A percentile compares a stretch with the other conserved stretches of the same genome.
These are phyloP conservation scores for Tubosaeta brunneosetosa DNA, from an alignment of 768 basidiomycete genomes.

Conservation along the genomic window DNA sequence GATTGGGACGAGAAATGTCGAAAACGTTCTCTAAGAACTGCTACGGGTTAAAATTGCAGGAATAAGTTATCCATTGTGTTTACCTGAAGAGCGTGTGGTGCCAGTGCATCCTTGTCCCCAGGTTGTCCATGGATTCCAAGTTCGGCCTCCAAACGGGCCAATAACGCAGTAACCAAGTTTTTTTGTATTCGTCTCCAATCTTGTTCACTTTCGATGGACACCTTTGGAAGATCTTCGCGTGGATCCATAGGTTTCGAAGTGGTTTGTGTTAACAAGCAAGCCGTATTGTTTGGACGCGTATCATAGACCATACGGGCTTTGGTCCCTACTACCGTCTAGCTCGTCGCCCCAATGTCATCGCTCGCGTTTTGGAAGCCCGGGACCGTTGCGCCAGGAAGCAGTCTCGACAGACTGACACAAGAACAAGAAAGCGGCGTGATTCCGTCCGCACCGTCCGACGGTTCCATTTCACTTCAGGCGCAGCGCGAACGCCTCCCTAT, in stretches of 20 bases:
- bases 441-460: conserved; percentile 54
- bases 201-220: conserved; percentile 60
- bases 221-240: conserved; percentile 44
- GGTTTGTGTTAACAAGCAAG: background rate
- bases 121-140: conserved; percentile 37
- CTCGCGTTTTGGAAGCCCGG: conserved; percentile 90
- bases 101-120: conserved; percentile 43
- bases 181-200: conserved; percentile 63
- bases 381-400: conserved; percentile 77
- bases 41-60: background rate
- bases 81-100: conserved; percentile 53
- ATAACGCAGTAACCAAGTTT: conserved; percentile 46
- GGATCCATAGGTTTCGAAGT: conserved; percentile 17
- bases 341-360: conserved; percentile 37
- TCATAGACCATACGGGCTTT: background rate
- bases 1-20: conserved; percentile 51
- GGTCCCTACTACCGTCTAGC: background rate
- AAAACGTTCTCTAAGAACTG: conserved; percentile 57
- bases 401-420: conserved; percentile 78
- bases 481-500: conserved; percentile 87
- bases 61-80: conserved; percentile 1
- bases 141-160: conserved; percentile 43
- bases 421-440: conserved; percentile 66
- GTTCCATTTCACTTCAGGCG: conserved; percentile 58
- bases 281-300: conserved; percentile 5